Base-by-base conservation (phyloP, 2,329 filamentous ascomycete species). In the Lasiodiplodia citricola region DNA sequence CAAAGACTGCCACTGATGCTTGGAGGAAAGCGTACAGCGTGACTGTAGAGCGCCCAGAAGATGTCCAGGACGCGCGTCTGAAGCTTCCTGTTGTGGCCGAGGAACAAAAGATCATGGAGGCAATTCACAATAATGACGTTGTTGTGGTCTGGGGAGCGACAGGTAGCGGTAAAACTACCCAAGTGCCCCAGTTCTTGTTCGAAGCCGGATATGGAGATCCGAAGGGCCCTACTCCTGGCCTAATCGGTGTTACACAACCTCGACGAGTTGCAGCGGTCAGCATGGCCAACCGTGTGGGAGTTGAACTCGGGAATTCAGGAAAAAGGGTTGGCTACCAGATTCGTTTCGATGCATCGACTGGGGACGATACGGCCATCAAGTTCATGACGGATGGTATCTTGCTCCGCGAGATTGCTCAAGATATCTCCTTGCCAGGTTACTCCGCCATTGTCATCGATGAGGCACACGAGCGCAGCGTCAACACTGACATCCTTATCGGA, bases 341-440 rank as follows among this genome's bases (percentile, higher is more conserved):
- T 74, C 91, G 96, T 28, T 99, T 98, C 72, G 96, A 99, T 76
- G 93, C 91, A 62, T 95, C 90, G 0, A 90, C 92, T 1, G 88
- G 90, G 60, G 84, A 89, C 35, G 91, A 93, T 65, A 99, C 96
- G 0, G 92, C 93, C 6, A 88, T 99, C 78, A 99, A 99, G 79
- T 99, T 98, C 82, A 97, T 99, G 94, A 99, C 96, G 0, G 96
- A 99, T 79, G 96, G 96, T 86, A 94, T 99, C 35, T 84, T 99
- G 70, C 86, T 99, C 11, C 90, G 96, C 68, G 96, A 99, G 80
- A 91, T 97, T 66, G 90, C 92, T 0, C 90, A 96, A 72, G 96
- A 99, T 77, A 93, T 98, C 75, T 87, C 93, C 0, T 82, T 99
- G 55, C 88, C 87, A 62, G 96, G 96, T 74, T 99, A 99, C 79